A percentile compares a stretch with the other conserved stretches of the same genome.
Evolutionary conservation across 306 rosid species (phyloP).

Genomic region (Fragaria iinumae): DNA sequence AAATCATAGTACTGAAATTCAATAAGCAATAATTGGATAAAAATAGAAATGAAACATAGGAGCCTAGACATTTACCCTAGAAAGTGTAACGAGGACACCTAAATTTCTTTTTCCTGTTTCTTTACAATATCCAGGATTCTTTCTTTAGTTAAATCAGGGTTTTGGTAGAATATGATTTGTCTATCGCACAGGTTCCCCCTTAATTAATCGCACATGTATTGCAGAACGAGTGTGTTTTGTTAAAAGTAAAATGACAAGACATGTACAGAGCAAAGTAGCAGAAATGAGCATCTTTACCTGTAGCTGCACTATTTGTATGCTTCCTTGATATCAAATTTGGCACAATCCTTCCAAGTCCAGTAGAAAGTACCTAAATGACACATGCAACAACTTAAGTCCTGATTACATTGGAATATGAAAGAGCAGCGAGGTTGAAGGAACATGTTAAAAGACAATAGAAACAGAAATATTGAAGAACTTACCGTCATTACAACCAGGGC

Average conservation of each 20-base stretch:
- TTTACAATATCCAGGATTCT: background rate
- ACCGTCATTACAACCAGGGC: conserved; percentile 96
- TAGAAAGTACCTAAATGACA: conserved; percentile 82
- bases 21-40: background rate
- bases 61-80: background rate
- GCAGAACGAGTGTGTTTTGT: background rate
- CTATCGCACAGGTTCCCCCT: background rate
- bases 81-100: background rate
- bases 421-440: background rate
- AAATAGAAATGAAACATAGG: background rate
- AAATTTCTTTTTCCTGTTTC: background rate
- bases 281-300: conserved; percentile 48
- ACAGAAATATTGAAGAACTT: conserved; percentile 22
- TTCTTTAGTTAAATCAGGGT: background rate
- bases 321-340: conserved; percentile 98
- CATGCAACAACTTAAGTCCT: conserved; percentile 34
- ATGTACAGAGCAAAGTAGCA: background rate
- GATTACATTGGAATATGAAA: conserved; percentile 27
- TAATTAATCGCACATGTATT: background rate
- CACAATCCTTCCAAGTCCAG: conserved; percentile 96
- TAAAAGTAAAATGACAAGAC: background rate
- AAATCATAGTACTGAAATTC: background rate
- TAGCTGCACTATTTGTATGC: conserved; percentile 98
- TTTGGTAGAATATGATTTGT: background rate
- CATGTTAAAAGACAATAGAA: background rate